Base-by-base conservation (phyloP, 225 moss, liverwort and hornwort genomes). In the Polytrichum formosum region DNA sequence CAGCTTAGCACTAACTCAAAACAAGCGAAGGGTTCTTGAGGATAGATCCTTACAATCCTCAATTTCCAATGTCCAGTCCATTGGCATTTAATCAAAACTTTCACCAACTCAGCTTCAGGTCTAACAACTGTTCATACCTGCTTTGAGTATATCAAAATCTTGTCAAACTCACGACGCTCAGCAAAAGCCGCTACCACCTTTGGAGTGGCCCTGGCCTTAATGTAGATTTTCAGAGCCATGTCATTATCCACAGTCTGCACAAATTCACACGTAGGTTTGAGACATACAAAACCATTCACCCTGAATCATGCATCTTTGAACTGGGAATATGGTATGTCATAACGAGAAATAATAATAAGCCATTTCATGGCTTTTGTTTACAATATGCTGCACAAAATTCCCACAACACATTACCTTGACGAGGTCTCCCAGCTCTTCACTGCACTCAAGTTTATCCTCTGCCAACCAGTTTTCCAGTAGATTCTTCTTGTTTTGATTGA, bases 131-230 rank as follows among this genome's bases (percentile, higher is more conserved):
- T 46, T 1, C 26, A 26, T 28, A 86, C 90, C 90, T 92, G 92
- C 81, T 90, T 92, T 6, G 92, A 92, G 78, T 92, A 92, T 21
- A 92, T 92, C 61, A 92, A 78, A 75, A 92, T 92, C 76, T 92
- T 92, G 61, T 92, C 92, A 72, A 92, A 92, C 74, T 92, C 92
- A 61, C 90, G 80, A 75, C 92, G 88, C 75, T 92, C 92, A 22
- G 92, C 92, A 64, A 92, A 92, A 54, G 92, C 90, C 26, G 86
- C 88, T 55, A 92, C 90, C 28, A 92, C 92, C 75, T 92, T 90
- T 1, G 92, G 90, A 30, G 92, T 92, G n/a, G 90, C 92, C 72
- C 92, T 85, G 60, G 92, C 92, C 75, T 92, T 92, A 28, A 92
- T 88, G 58, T 87, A 90, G 23, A 92, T 87, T 56, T 92, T 92